Evolutionary conservation across 768 basidiomycete genomes (phyloP), one percentile per base, ranked within the genome.

Genomic region (Baorangia bicolor): DNA sequence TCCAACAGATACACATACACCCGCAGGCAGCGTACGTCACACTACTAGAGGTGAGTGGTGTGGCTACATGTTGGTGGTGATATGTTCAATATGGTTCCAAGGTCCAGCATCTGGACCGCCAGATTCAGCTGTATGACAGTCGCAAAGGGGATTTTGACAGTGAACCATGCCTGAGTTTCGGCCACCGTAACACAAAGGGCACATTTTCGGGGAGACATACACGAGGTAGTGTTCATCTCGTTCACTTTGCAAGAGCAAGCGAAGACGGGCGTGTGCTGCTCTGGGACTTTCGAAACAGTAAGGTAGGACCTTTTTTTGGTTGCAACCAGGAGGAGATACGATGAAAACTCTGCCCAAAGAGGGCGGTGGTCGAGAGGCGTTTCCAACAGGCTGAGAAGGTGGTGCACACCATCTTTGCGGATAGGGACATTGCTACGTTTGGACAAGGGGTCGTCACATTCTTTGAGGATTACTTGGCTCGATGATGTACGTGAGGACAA

Each of bases 271-370:
- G 58, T 28, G 72, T 81, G 28, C 62, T 74, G 13, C 60, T 80
- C 28, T 81, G 81, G 79, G 83, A 83, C 63, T 78, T 74, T 66
- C 74, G 82, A 30, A 78, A 79, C 48, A 59, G 55, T 14, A 76
- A 77, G 74, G 81, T 78, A 72, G 51, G 70, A 55, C 46, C 55
- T 47, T 44, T 53, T 53, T 42, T 56, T 48, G 52, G 55, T 50
- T 57, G 47, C 42, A 51, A 40, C 33, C 12, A 40, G 49, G 53
- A 40, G 64, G 41, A 58, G 33, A 57, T 55, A 40, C 42, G 55
- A 67, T 64, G 50, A 65, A 67, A 43, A 47, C 39, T 61, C 46
- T 57, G 41, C 56, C 55, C 55, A 30, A 67, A 81, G 77, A 63
- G 64, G 54, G 73, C 74, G 40, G 63, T 75, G 43, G 66, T 74